A percentile compares a stretch with the other conserved stretches of the same genome.
These are phyloP conservation scores for Botrytis sinoallii DNA, from an alignment of 2,329 filamentous ascomycete species.

Conservation along the genomic window DNA sequence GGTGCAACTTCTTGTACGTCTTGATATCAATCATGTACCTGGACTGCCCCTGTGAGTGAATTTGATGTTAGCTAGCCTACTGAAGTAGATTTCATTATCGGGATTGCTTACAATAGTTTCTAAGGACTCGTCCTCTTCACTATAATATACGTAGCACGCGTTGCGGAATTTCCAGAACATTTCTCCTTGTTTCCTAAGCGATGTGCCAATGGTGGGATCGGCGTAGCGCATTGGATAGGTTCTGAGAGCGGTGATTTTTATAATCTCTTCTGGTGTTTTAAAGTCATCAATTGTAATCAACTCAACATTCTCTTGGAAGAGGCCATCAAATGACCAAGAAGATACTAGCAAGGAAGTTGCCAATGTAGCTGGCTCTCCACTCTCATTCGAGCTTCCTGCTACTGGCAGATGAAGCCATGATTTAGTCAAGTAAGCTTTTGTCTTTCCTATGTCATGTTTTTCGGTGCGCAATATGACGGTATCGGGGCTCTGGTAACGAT, in stretches of 20 bases:
- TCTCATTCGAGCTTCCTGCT: background rate
- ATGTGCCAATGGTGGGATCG: constrained; percentile 7
- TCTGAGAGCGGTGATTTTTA: constrained; percentile 13
- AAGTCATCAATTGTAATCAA: constrained; percentile 13
- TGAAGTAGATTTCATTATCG: background rate
- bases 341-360: constrained; percentile 9
- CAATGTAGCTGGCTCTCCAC: background rate
- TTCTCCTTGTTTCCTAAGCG: constrained; percentile 20
- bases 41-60: constrained; percentile 10
- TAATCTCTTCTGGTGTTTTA: constrained; percentile 9
- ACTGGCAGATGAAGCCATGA: constrained; percentile 12
- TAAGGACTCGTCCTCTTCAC: constrained; percentile 7
- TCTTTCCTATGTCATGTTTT: background rate
- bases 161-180: constrained; percentile 20
- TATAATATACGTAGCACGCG: constrained; percentile 14
- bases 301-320: constrained; percentile 8
- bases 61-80: background rate
- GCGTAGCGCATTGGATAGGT: constrained; percentile 16
- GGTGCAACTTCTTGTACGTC: constrained; percentile 14
- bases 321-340: constrained; percentile 18
- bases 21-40: constrained; percentile 19
- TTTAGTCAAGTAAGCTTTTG: constrained; percentile 14
- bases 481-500: constrained; percentile 6
- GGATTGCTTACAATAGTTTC: constrained; percentile 1
- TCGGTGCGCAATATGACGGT: constrained; percentile 11